Evolutionary conservation across 2,329 filamentous ascomycete genomes (phyloP).

Genomic region (Plectosphaerella sp.): DNA sequence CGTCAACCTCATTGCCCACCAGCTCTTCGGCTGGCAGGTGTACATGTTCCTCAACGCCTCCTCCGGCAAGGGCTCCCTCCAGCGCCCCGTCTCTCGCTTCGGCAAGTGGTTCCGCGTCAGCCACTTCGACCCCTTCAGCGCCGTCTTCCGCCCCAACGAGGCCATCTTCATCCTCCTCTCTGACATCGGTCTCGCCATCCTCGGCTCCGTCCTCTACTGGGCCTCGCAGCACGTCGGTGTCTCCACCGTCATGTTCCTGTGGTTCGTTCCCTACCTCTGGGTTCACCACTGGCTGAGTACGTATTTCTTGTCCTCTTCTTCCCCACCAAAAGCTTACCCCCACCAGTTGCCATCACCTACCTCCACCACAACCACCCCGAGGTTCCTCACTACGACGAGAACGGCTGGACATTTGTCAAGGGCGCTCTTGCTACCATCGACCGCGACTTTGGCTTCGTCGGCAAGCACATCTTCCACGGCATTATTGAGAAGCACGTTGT

Average conservation of each 20-base stretch:
- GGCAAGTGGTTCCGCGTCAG: conserved; percentile 37
- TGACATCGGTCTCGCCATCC: conserved; percentile 54
- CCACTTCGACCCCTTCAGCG: conserved; percentile 59
- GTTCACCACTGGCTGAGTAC: conserved; percentile 66
- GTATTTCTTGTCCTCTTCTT: conserved; percentile 16
- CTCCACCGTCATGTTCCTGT: conserved; percentile 54
- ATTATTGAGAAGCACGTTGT: conserved; percentile 58
- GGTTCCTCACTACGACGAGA: conserved; percentile 46
- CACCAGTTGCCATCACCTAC: conserved; percentile 65
- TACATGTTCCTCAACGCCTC: conserved; percentile 59
- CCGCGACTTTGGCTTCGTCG: conserved; percentile 58
- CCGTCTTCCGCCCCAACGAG: conserved; percentile 56
- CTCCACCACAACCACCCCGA: conserved; percentile 66
- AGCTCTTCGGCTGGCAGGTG: conserved; percentile 60
- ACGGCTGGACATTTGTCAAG: conserved; percentile 56
- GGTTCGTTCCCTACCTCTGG: conserved; percentile 64
- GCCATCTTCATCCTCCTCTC: conserved; percentile 51
- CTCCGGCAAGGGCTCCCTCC: conserved; percentile 42
- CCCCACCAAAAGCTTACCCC: conserved; percentile 11
- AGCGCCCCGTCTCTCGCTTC: conserved; percentile 28
- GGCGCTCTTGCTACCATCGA: conserved; percentile 59
- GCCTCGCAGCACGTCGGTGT: conserved; percentile 48
- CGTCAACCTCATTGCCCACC: conserved; percentile 52
- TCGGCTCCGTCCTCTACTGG: conserved; percentile 45
- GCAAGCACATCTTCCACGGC: conserved; percentile 58